These are phyloP conservation scores for Priceomyces carsonii DNA, from an alignment of 805 yeast species.

Conservation along the genomic window DNA sequence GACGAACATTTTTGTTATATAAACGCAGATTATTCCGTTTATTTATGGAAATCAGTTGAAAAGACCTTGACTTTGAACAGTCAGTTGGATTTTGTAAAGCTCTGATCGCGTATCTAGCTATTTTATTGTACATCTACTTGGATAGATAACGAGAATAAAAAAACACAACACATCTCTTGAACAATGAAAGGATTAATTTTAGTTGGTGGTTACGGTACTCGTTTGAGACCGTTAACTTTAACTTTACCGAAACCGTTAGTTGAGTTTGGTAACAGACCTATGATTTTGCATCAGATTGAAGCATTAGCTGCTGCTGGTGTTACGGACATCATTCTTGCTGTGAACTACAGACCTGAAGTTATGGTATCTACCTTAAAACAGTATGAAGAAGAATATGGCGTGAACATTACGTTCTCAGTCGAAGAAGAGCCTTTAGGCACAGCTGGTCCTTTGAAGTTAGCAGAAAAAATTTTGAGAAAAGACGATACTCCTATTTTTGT, in stretches of 20 bases:
- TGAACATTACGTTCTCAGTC: slow-evolving; percentile 91
- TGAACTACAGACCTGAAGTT: slow-evolving; percentile 98
- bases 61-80: slow-evolving; percentile 4
- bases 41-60: neutral
- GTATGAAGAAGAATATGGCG: slow-evolving; percentile 94
- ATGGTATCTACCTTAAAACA: slow-evolving; percentile 94
- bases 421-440: slow-evolving; percentile 99
- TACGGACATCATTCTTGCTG: slow-evolving; percentile 97
- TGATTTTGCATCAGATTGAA: slow-evolving; percentile 98
- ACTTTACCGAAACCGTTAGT: slow-evolving; percentile 96
- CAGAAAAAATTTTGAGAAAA: slow-evolving; percentile 89
- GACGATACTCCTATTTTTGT: slow-evolving; percentile 97
- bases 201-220: slow-evolving; percentile 99
- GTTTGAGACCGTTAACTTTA: slow-evolving; percentile 96
- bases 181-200: slow-evolving; percentile 93
- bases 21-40: slow-evolving; percentile 2
- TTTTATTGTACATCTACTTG: too few relatives aligned
- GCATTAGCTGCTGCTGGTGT: slow-evolving; percentile 98
- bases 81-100: too few relatives aligned
- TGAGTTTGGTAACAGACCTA: slow-evolving; percentile 98
- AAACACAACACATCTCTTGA: neutral
- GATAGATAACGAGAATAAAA: too few relatives aligned
- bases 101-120: too few relatives aligned
- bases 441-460: slow-evolving; percentile 98
- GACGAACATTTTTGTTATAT: slow-evolving; percentile 4